A percentile compares a stretch with the other conserved stretches of the same genome.
Conservation (phyloP, 768 basidiomycete genomes). For the Lentinula sp. region DNA sequence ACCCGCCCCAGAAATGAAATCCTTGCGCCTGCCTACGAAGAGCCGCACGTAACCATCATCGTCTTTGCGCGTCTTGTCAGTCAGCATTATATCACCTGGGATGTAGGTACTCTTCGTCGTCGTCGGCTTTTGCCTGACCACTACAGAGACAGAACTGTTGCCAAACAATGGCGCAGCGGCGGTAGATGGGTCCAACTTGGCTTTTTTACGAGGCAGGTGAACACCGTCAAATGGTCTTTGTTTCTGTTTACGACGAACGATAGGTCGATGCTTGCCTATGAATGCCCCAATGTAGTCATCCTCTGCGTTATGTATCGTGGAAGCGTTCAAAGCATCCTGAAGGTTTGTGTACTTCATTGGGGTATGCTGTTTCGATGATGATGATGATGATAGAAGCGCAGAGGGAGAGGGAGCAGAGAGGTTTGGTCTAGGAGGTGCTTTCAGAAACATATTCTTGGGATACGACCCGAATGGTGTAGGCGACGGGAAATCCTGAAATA, state of each 20-base stretch:
- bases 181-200: neutral
- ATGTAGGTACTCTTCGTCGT: neutral
- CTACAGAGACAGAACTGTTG: neutral
- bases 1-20: neutral
- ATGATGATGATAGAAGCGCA: neutral
- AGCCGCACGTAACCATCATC: neutral
- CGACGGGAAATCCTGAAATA: neutral
- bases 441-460: neutral
- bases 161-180: neutral
- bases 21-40: neutral
- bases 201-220: neutral
- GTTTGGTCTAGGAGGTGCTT: neutral
- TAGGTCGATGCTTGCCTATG: neutral
- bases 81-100: neutral
- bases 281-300: neutral
- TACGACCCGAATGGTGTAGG: neutral
- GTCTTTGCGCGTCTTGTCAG: neutral
- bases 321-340: neutral
- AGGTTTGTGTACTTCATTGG: neutral
- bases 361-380: neutral
- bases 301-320: neutral
- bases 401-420: neutral
- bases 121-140: neutral
- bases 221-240: neutral
- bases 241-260: neutral